Percentiles rank a stretch among this genome's conserved stretches.
Evolutionary conservation across 495 filamentous ascomycete genomes (phyloP).

Genomic region (Schizothecium vesticola): DNA sequence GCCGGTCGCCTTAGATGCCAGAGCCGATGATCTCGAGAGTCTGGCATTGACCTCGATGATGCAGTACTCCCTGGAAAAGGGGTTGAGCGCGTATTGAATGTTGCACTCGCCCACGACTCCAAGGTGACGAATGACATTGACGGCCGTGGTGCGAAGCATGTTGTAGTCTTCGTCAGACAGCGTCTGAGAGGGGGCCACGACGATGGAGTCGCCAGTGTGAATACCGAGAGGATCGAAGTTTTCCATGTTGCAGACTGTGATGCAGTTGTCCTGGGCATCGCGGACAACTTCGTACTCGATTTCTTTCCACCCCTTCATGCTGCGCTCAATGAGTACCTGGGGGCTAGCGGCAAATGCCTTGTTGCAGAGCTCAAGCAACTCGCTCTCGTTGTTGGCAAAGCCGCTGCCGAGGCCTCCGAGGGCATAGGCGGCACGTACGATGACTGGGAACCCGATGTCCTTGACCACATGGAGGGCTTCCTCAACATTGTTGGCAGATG

Average conservation of each 20-base stretch:
- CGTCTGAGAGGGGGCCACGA: slow-evolving; percentile 94
- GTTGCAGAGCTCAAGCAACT: slow-evolving; percentile 85
- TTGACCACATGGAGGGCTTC: slow-evolving; percentile 81
- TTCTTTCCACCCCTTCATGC: slow-evolving; percentile 99
- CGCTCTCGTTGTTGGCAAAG: slow-evolving; percentile 85
- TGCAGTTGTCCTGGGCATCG: slow-evolving; percentile 95
- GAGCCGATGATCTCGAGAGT: slow-evolving; percentile 86
- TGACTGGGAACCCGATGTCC: slow-evolving; percentile 90
- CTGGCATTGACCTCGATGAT: slow-evolving; percentile 99
- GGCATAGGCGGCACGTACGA: slow-evolving; percentile 94
- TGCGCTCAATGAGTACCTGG: slow-evolving; percentile 91
- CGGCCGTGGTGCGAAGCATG: slow-evolving; percentile 96
- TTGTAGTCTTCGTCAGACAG: slow-evolving; percentile 96
- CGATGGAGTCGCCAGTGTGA: slow-evolving; percentile 97
- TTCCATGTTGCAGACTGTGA: slow-evolving; percentile 99
- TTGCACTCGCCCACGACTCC: slow-evolving; percentile 98
- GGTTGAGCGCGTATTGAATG: slow-evolving; percentile 96
- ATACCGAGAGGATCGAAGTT: slow-evolving; percentile 99
- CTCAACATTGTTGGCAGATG: slow-evolving; percentile 78
- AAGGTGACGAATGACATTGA: slow-evolving; percentile 96
- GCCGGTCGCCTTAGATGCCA: slow-evolving; percentile 95
- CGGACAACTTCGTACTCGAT: slow-evolving; percentile 98
- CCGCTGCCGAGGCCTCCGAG: slow-evolving; percentile 93
- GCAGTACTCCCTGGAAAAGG: slow-evolving; percentile 94
- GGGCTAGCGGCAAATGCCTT: slow-evolving; percentile 93